Conservation (phyloP, 345 rosid species). For the Cardamine chenopodiifolia region DNA sequence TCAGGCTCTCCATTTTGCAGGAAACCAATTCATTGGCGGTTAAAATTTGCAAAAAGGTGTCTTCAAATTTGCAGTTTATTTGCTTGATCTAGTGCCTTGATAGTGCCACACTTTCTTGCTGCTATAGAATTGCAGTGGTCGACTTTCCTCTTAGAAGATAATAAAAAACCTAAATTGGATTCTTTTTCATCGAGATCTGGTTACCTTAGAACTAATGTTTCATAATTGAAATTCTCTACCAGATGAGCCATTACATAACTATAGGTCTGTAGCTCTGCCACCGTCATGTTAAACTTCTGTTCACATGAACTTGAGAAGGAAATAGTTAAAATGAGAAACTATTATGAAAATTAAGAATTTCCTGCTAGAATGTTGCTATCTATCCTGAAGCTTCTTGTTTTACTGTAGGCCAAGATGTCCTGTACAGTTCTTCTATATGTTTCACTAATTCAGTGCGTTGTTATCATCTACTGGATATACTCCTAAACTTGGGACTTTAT, state of each 20-base stretch:
- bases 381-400: constrained; percentile 15
- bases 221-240: constrained; percentile 3
- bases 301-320: constrained; percentile 18
- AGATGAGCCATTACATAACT: constrained; percentile 13
- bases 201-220: constrained; percentile 1
- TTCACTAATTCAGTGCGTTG: not conserved
- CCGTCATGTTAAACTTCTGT: not conserved
- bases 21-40: constrained; percentile 77
- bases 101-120: constrained; percentile 9
- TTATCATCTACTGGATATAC: constrained; percentile 14
- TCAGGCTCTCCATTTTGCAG: constrained; percentile 71
- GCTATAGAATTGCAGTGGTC: constrained; percentile 19
- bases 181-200: constrained; percentile 8
- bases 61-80: constrained; percentile 17
- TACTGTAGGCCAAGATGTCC: not conserved
- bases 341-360: not conserved
- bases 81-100: constrained; percentile 15
- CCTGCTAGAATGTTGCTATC: constrained; percentile 6
- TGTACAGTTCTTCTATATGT: constrained; percentile 1
- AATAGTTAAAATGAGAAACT: not conserved
- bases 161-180: constrained; percentile 2
- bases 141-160: not conserved
- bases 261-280: not conserved
- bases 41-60: constrained; percentile 89
- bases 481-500: constrained; percentile 2